Evolutionary conservation across 352 stramenopile species (phyloP), one percentile per base, ranked within the genome.

Genomic region (Phytopythium delawarense): DNA sequence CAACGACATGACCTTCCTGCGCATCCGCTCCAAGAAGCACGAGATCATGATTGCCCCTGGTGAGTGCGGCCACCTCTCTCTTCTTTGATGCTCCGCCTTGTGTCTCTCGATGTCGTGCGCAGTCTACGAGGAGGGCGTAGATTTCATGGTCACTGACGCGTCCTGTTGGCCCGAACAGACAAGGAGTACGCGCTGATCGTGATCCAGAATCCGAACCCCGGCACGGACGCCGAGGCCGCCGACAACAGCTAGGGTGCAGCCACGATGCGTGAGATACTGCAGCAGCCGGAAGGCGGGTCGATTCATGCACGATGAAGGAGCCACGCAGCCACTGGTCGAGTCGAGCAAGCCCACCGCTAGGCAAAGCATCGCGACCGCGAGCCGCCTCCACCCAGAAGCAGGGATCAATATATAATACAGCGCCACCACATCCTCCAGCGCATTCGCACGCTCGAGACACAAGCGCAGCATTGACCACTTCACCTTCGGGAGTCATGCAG

Each of bases 181-280:
- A 97, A 98, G 61, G 90, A 96, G 57, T 98, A 96, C 67, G 79
- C 96, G 64, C 78, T 98, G 46, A 96, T 98, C 44, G 92, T 98
- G 49, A 88, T 98, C 60, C 92, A 98, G 75, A 96, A 96, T 61
- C 84, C 84, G 37, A 91, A 94, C 65, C 76, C 81, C 32, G 74
- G 78, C 44, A 67, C 76, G 1, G 71, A 88, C 59, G 35, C 70
- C 13, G 76, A 82, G 20, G 51, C 65, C 1, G 48, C 61, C 39
- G 71, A 78, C 30, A 70, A 50, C 30, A 77, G 57, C 49, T 71
- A 66, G 45, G 4, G 11, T 5, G 48, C 48, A 15, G 15, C 16
- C 6, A 4, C 15, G 3, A 23, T 32, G 18, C 30, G 15, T 15
- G 9, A 40, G 35, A 40, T 40, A 40, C 35, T 40, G 35, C 35